Base-by-base conservation (phyloP, 1,139 yeast genomes). In the Taphrina sp. region DNA sequence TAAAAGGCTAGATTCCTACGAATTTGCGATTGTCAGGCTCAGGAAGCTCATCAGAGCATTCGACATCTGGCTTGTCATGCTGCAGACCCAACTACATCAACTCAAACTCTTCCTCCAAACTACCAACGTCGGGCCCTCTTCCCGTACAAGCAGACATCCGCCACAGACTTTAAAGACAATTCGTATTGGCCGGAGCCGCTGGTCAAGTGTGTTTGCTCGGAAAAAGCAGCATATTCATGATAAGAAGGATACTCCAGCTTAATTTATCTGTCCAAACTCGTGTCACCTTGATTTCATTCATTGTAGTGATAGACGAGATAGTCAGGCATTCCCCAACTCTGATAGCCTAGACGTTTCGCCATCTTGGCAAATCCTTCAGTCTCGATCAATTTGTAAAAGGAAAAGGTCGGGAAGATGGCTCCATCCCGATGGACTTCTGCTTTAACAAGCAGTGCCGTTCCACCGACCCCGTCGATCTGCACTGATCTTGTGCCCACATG, bases 371-470 rank as follows among this genome's bases (percentile, higher is more conserved):
- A 92, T 20, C 98, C 98, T 72, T 92, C 98, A 5, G 97, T 89
- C 73, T 92, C 98, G 63, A 92, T 89, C 71, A 92, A 77, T 68
- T 92, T 95, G 70, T 92, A 90, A 75, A 92, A 92, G 60, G 98
- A 94, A 80, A 92, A 92, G 37, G 95, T 86, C 17, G 98, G 98
- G 79, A 92, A 92, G 96, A 90, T 90, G 58, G 97, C 97, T 53
- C 98, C 98, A 69, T 92, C 98, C 69, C 98, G 79, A 72, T 92
- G 98, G 58, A 92, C 98, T 64, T 89, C 96, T 7, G 97, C 95
- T 69, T 90, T 88, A 33, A 92, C 98, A 71, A 92, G 70, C 34
- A 95, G 82, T 41, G 96, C 95, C 28, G 97, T 95, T 34, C 75
- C 97, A 57, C 98, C 98, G 59, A 92, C 97, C 69, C 98, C 98